Conservation (phyloP, 2,329 filamentous ascomycete genomes). For the Curvularia sp. region DNA sequence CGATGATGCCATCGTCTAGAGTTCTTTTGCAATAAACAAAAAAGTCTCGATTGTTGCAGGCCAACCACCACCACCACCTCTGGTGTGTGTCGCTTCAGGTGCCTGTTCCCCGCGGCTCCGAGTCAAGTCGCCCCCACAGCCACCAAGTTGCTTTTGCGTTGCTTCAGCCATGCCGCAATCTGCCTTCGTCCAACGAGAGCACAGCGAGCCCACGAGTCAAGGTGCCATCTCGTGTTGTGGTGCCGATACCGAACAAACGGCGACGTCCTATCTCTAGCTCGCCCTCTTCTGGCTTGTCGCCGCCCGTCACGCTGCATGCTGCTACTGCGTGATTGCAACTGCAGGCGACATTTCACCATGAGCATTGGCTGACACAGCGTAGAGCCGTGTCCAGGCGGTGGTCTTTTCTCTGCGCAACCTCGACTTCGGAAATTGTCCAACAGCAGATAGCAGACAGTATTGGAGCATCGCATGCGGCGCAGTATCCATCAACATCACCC, state of each 20-base stretch:
- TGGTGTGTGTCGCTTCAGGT: slow-evolving; percentile 1
- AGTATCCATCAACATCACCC: neutral
- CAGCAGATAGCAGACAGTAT: neutral
- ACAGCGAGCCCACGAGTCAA: slow-evolving; percentile 10
- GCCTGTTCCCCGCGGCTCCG: slow-evolving; percentile 11
- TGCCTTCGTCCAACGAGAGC: slow-evolving; percentile 21
- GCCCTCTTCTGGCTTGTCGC: slow-evolving; percentile 10
- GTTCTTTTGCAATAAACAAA: neutral
- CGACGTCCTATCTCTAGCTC: slow-evolving; percentile 21
- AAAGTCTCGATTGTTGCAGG: neutral
- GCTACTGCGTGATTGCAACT: slow-evolving; percentile 17
- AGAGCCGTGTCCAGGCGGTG: slow-evolving; percentile 17
- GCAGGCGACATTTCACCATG: slow-evolving; percentile 15
- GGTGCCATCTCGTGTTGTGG: slow-evolving; percentile 19
- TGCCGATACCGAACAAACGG: slow-evolving; percentile 7
- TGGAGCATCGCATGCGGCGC: neutral
- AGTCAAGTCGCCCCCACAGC: slow-evolving; percentile 8
- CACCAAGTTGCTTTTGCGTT: slow-evolving; percentile 11
- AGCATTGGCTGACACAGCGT: slow-evolving; percentile 18
- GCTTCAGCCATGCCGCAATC: slow-evolving; percentile 22
- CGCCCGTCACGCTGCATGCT: slow-evolving; percentile 20
- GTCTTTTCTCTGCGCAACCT: slow-evolving; percentile 23
- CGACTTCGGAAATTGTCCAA: slow-evolving; percentile 31
- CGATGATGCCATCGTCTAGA: neutral
- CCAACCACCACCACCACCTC: neutral